Percentiles rank a stretch among this genome's conserved stretches.
Evolutionary conservation across 176 grass and related monocot species (phyloP).

Genomic region (Rhynchospora tenuis): DNA sequence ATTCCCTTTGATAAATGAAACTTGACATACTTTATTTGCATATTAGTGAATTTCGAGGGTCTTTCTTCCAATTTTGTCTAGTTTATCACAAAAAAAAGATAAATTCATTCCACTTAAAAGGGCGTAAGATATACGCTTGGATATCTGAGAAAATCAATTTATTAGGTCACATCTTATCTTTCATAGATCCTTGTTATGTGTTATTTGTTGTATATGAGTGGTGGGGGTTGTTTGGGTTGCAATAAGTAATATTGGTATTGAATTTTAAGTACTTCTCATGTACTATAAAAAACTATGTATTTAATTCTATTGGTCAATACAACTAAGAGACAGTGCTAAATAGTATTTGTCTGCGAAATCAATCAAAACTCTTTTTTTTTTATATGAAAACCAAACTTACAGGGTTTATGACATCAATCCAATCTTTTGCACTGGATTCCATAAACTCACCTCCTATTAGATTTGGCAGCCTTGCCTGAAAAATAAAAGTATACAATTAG

Average conservation of each 20-base stretch:
- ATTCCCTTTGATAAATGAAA: neutral
- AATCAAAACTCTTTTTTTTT: neutral
- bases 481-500: neutral
- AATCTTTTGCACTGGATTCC: constrained; percentile 52
- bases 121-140: neutral
- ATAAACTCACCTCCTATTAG: constrained; percentile 87
- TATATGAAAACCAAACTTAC: constrained; percentile 29
- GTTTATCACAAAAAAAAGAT: neutral
- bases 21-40: neutral
- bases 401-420: constrained; percentile 80
- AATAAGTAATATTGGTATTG: too few relatives aligned
- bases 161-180: neutral
- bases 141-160: neutral
- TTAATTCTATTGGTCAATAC: neutral
- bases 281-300: neutral
- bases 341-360: neutral
- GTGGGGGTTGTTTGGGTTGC: neutral
- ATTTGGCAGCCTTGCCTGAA: constrained; percentile 63
- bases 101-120: neutral
- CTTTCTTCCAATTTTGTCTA: neutral
- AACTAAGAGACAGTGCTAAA: neutral
- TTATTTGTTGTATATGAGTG: neutral
- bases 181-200: neutral
- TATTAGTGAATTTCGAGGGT: neutral
- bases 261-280: neutral